These are phyloP conservation scores for Blastobotrys americana DNA, from an alignment of 805 yeast genomes.

Conservation along the genomic window DNA sequence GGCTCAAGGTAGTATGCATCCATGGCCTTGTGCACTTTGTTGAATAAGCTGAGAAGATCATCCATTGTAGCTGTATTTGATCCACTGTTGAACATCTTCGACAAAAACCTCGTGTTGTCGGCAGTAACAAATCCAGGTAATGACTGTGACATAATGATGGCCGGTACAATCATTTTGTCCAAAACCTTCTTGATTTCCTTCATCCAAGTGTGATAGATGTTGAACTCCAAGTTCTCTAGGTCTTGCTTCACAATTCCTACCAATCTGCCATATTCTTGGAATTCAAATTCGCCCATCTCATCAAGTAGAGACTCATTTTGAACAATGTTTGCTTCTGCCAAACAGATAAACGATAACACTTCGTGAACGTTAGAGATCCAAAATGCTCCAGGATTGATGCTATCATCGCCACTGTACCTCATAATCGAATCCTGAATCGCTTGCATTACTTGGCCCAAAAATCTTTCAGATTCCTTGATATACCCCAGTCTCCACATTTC, in stretches of 20 bases:
- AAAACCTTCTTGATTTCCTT: conserved; percentile 85
- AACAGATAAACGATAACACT: conserved; percentile 84
- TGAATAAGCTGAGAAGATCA: conserved; percentile 82
- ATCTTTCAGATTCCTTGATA: conserved; percentile 83
- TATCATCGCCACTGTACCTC: conserved; percentile 74
- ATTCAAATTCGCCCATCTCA: conserved; percentile 86
- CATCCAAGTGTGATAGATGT: conserved; percentile 95
- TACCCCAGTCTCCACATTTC: conserved; percentile 98
- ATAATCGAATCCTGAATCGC: conserved; percentile 81
- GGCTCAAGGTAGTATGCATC: conserved; percentile 81
- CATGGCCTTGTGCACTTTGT: conserved; percentile 88
- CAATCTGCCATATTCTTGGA: conserved; percentile 77
- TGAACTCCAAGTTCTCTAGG: conserved; percentile 84
- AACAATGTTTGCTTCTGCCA: conserved; percentile 86
- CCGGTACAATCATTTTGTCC: conserved; percentile 89
- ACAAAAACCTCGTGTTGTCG: conserved; percentile 71
- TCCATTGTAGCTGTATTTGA: conserved; percentile 79
- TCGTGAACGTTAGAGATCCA: conserved; percentile 98
- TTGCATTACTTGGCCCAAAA: conserved; percentile 80
- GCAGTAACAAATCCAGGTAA: conserved; percentile 93
- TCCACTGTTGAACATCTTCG: conserved; percentile 69
- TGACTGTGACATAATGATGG: conserved; percentile 89
- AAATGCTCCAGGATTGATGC: conserved; percentile 88
- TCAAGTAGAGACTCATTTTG: conserved; percentile 72
- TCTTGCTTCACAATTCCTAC: conserved; percentile 91